Percentiles rank a stretch among this genome's conserved stretches.
Conservation (phyloP, 139 green algal genomes). For the Tetradesmus lagerheimii region DNA sequence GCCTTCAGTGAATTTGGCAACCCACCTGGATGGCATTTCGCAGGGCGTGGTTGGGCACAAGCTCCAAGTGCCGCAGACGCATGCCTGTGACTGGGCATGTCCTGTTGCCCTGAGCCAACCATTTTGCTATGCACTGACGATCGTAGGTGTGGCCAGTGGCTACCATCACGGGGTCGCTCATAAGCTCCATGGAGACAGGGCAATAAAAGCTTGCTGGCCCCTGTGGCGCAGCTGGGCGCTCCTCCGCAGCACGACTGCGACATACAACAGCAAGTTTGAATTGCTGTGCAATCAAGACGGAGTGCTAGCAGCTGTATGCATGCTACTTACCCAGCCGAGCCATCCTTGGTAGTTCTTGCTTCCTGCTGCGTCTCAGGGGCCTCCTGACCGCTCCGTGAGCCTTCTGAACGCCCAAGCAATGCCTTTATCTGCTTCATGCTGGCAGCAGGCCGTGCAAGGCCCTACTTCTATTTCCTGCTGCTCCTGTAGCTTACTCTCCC, state of each 20-base stretch:
- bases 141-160: slow-evolving; percentile 97
- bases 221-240: slow-evolving; percentile 43
- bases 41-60: slow-evolving; percentile 94
- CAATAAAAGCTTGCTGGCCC: slow-evolving; percentile 82
- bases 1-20: not conserved
- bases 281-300: not conserved
- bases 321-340: slow-evolving; percentile 27
- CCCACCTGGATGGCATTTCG: slow-evolving; percentile 86
- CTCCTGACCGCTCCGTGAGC: not conserved
- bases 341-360: not conserved
- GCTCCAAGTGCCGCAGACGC: slow-evolving; percentile 90
- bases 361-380: slow-evolving; percentile 21
- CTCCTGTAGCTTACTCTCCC: not conserved
- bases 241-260: not conserved
- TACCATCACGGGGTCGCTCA: slow-evolving; percentile 95
- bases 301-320: not conserved
- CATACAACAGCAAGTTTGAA: not conserved
- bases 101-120: slow-evolving; percentile 88
- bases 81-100: slow-evolving; percentile 94
- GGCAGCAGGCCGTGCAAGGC: not conserved
- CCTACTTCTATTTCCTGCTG: not conserved
- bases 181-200: slow-evolving; percentile 94
- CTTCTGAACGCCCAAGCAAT: slow-evolving; percentile 17
- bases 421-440: slow-evolving; percentile 48
- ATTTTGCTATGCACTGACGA: slow-evolving; percentile 89